Conservation (phyloP, 2,329 filamentous ascomycete species). For the Elsinoe arachidis region DNA sequence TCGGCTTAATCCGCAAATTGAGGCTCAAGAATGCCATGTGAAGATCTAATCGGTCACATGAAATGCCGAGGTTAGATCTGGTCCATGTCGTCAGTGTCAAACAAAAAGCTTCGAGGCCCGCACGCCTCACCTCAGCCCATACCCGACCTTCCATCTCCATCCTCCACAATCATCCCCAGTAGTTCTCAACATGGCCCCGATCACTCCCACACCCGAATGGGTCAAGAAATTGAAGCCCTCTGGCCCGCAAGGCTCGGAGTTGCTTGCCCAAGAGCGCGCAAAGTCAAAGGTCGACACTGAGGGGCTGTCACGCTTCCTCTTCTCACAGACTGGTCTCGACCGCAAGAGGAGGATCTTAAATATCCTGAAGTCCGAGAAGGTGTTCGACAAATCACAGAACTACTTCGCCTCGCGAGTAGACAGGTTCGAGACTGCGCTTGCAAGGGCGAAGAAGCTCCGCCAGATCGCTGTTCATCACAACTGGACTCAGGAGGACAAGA, state of each 20-base stretch:
- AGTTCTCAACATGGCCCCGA: constrained; percentile 15
- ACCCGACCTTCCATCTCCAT: neutral
- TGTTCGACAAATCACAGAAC: constrained; percentile 72
- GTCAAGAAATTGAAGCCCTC: constrained; percentile 59
- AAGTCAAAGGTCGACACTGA: constrained; percentile 59
- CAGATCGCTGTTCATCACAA: constrained; percentile 57
- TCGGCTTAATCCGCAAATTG: neutral
- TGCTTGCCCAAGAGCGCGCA: constrained; percentile 59
- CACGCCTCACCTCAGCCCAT: neutral
- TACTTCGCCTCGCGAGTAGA: constrained; percentile 64
- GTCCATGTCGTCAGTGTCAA: neutral
- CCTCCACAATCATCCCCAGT: neutral
- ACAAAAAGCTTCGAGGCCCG: constrained; percentile 5
- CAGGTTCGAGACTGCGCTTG: constrained; percentile 60
- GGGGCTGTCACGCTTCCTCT: constrained; percentile 59
- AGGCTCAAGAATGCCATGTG: constrained; percentile 9
- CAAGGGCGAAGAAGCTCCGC: constrained; percentile 60
- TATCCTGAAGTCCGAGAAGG: constrained; percentile 57
- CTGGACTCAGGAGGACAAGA: constrained; percentile 58
- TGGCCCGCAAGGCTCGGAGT: constrained; percentile 58
- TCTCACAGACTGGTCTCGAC: constrained; percentile 56
- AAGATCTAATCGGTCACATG: constrained; percentile 11
- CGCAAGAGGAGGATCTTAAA: constrained; percentile 52
- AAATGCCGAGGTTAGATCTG: neutral
- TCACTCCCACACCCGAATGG: constrained; percentile 44